phyloP scores from a whole-genome alignment of 257 asterid species.

The Petrea volubilis region DNA sequence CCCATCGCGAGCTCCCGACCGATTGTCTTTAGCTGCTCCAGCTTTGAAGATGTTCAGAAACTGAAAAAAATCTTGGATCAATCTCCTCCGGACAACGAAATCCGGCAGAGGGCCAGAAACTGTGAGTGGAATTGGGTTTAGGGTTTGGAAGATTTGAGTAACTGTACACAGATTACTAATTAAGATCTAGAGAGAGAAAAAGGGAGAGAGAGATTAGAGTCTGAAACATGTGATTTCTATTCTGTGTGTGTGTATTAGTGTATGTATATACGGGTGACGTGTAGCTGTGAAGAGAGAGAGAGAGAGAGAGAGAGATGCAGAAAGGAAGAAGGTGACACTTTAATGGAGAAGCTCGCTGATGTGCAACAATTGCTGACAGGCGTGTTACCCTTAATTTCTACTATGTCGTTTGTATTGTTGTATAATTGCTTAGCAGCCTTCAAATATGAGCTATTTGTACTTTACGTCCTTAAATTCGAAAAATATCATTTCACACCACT shows the following conservation, averaged over 20 bases:
- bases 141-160: conserved; percentile 30
- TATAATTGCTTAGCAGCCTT: not conserved
- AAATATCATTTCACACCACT: not conserved
- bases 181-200: conserved; percentile 30
- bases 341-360: not conserved
- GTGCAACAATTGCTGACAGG: conserved; percentile 15
- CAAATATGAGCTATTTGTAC: not conserved
- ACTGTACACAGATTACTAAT: not conserved
- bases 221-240: conserved; percentile 19
- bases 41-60: conserved; percentile 27
- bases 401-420: not conserved
- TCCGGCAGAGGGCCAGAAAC: not conserved
- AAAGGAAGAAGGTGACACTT: conserved; percentile 7
- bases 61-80: conserved; percentile 16
- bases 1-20: conserved; percentile 99
- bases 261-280: not conserved
- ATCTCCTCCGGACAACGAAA: conserved; percentile 15
- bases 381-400: not conserved
- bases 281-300: not conserved
- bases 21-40: conserved; percentile 94
- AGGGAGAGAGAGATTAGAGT: not conserved
- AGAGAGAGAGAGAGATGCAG: not conserved
- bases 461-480: not conserved
- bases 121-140: conserved; percentile 31
- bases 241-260: not conserved